These are phyloP conservation scores for Vanilla planifolia DNA, from an alignment of 106 monocot genomes.

Conservation along the genomic window DNA sequence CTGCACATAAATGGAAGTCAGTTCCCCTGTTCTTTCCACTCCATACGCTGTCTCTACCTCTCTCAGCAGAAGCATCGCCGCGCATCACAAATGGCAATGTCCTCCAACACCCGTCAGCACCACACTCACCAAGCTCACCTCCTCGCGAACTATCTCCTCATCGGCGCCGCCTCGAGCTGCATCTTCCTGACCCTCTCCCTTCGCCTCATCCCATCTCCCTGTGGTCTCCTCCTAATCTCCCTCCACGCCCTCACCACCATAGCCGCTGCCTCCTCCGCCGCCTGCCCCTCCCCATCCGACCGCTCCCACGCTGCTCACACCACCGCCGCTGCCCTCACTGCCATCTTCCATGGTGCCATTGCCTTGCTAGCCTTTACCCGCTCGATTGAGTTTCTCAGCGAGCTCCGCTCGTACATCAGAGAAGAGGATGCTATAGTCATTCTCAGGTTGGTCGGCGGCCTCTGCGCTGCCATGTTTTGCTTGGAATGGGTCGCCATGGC, in stretches of 20 bases:
- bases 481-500: slow-evolving; percentile 61
- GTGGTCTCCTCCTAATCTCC: slow-evolving; percentile 60
- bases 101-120: slow-evolving; percentile 8
- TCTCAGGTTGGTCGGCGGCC: slow-evolving; percentile 53
- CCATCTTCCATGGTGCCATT: slow-evolving; percentile 88
- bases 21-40: not conserved
- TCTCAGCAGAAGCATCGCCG: not conserved
- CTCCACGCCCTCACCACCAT: slow-evolving; percentile 42
- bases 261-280: slow-evolving; percentile 24
- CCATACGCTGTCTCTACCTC: not conserved
- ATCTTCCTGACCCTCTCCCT: slow-evolving; percentile 75
- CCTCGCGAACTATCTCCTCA: slow-evolving; percentile 61
- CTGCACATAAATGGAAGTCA: not conserved
- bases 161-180: slow-evolving; percentile 66
- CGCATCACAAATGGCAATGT: not conserved
- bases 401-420: slow-evolving; percentile 51
- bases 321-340: slow-evolving; percentile 65
- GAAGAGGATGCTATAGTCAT: slow-evolving; percentile 60
- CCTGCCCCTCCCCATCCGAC: slow-evolving; percentile 25
- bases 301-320: slow-evolving; percentile 67
- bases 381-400: slow-evolving; percentile 42
- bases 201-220: slow-evolving; percentile 57
- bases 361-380: slow-evolving; percentile 71
- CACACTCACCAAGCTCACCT: slow-evolving; percentile 67
- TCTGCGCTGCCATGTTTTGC: slow-evolving; percentile 44